These are phyloP conservation scores for Leishmania martiniquensis DNA, from an alignment of 208 protist species.

Conservation along the genomic window DNA sequence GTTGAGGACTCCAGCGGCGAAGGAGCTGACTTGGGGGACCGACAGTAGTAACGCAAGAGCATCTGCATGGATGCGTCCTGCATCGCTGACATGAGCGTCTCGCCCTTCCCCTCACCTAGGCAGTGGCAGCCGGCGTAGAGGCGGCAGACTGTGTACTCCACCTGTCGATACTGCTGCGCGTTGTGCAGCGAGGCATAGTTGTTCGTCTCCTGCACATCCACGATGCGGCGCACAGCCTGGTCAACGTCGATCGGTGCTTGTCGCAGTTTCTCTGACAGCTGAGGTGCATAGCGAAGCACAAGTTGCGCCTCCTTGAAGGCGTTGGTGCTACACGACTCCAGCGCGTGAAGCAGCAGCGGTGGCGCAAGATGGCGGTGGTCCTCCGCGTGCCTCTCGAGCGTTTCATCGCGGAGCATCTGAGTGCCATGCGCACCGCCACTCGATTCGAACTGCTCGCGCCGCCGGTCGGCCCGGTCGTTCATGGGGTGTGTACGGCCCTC, in stretches of 20 bases:
- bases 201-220: conserved; percentile 91
- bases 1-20: conserved; percentile 1
- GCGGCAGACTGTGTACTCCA: conserved; percentile 84
- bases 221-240: conserved; percentile 68
- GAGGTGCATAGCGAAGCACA: conserved; percentile 81
- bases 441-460: conserved; percentile 75
- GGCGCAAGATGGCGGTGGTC: conserved; percentile 44
- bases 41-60: conserved; percentile 83
- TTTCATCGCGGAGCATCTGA: conserved; percentile 67
- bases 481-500: conserved; percentile 60
- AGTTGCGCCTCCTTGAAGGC: conserved; percentile 88
- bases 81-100: conserved; percentile 83
- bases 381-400: conserved; percentile 52
- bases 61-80: conserved; percentile 80
- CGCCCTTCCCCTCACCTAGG: conserved; percentile 88
- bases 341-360: conserved; percentile 66
- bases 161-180: conserved; percentile 79
- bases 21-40: background rate
- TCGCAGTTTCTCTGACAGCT: conserved; percentile 50
- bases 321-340: conserved; percentile 47
- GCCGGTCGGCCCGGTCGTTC: conserved; percentile 60
- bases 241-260: conserved; percentile 81
- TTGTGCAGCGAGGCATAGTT: conserved; percentile 69
- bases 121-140: conserved; percentile 71
- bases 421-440: conserved; percentile 80